Base-by-base conservation (phyloP, 306 rosid species). In the Mimosa bimucronata region DNA sequence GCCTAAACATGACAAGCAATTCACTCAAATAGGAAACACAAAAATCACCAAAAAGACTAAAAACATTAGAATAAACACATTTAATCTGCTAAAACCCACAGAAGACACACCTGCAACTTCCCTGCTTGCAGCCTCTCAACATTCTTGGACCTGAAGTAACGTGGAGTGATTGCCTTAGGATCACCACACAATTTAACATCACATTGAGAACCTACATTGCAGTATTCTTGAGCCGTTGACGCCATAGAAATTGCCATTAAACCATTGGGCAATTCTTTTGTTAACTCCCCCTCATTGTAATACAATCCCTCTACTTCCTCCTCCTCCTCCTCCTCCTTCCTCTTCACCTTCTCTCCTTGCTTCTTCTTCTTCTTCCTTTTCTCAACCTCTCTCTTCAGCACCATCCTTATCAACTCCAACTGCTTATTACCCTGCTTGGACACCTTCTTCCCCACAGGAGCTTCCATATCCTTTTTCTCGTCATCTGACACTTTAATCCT, bases 71-170 rank as follows among this genome's bases (percentile, higher is more conserved):
- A 40, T 5, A 69, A 48, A 29, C 23, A 34, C 58, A 73, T 31
- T 26, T n/a, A 53, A 42, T 67, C 15, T 8, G 19, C 68, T 21
- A 61, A 55, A 60, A 79, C 74, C 37, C 18, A 44, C 30, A 76
- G 73, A 55, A 68, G 61, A 50, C 37, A 55, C 78, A 89, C 98
- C 95, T 90, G 90, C 84, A 90, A 87, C 37, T 87, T 84, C 28
- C 86, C 94, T 84, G 42, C 69, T 37, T 91, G 85, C 70, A 78
- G 80, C 71, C 92, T 84, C 73, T 95, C 95, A 65, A 82, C 90
- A 88, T 96, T 96, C 91, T 93, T 96, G 50, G 99, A 96, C 83
- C 99, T 88, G 80, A 93, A 91, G 83, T 82, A 88, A 85, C 97
- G 89, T 25, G 84, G 83, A 26, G 77, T 73, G 52, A 85, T 45